Conservation (phyloP, 1,284 basidiomycete genomes). For the Sanghuangporus weigelae region DNA sequence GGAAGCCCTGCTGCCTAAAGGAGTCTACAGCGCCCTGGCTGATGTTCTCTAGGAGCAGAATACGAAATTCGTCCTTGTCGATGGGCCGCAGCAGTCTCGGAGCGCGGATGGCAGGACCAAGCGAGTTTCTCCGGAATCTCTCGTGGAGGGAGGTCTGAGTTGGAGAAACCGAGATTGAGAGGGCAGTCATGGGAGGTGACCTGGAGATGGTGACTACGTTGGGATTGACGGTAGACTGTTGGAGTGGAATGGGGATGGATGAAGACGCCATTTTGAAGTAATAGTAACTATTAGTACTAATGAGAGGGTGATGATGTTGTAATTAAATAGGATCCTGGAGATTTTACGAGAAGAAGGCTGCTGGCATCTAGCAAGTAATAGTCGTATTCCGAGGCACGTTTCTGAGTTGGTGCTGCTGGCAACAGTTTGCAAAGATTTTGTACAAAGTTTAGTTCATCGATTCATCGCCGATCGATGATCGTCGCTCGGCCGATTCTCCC, state of each 20-base stretch:
- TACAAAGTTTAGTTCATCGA: no score
- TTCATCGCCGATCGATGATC: neutral
- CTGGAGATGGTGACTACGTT: conserved; percentile 33
- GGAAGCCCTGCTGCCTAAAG: conserved; percentile 84
- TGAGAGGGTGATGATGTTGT: neutral
- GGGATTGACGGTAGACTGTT: conserved; percentile 15
- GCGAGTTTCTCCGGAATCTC: conserved; percentile 33
- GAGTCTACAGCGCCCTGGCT: conserved; percentile 83
- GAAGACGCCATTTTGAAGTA: conserved; percentile 9
- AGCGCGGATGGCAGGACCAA: conserved; percentile 35
- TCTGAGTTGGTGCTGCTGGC: neutral
- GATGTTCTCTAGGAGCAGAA: conserved; percentile 94
- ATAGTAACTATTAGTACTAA: conserved; percentile 1
- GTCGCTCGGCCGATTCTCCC: neutral
- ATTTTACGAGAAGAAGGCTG: no score
- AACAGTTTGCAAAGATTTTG: neutral
- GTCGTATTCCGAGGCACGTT: no score
- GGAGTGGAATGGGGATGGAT: conserved; percentile 7
- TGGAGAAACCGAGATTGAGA: conserved; percentile 47
- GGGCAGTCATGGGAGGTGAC: conserved; percentile 31
- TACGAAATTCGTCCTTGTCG: conserved; percentile 68
- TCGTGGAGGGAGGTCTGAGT: conserved; percentile 40
- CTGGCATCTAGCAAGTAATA: no score
- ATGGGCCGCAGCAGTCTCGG: conserved; percentile 71
- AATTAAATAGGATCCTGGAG: neutral